Percentiles rank a stretch among this genome's conserved stretches.
These are phyloP conservation scores for Orbilia oligospora DNA, from an alignment of 2,329 filamentous ascomycete species.

Conservation along the genomic window DNA sequence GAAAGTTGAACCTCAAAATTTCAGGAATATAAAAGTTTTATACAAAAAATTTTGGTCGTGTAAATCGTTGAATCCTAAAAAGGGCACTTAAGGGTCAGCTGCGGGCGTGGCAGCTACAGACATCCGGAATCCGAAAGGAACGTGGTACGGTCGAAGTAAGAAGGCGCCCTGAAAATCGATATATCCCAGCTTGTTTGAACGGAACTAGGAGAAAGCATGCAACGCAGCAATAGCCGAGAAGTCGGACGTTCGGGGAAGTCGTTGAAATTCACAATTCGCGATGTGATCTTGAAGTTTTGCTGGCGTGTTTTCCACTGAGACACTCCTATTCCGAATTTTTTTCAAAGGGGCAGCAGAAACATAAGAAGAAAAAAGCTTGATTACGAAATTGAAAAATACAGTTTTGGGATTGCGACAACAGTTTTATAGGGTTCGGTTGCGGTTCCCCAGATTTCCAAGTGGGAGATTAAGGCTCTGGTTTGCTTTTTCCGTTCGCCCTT, in stretches of 20 bases:
- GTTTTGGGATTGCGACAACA: constrained; percentile 45
- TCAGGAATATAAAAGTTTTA: neutral
- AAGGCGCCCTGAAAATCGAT: constrained; percentile 20
- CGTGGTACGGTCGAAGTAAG: constrained; percentile 24
- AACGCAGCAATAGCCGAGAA: constrained; percentile 34
- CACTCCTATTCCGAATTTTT: constrained; percentile 5
- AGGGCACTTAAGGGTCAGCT: neutral
- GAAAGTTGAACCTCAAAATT: neutral
- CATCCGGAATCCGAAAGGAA: constrained; percentile 36
- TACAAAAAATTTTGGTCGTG: neutral
- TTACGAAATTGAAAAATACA: constrained; percentile 17
- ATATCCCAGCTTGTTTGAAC: constrained; percentile 35
- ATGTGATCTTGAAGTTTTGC: neutral
- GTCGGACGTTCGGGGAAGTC: constrained; percentile 14
- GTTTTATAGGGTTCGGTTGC: constrained; percentile 54
- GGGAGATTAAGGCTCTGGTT: constrained; percentile 44
- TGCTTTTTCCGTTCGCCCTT: constrained; percentile 57
- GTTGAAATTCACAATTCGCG: constrained; percentile 13
- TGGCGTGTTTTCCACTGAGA: neutral
- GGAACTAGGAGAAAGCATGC: constrained; percentile 16
- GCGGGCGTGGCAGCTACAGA: constrained; percentile 12
- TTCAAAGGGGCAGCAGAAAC: constrained; percentile 21
- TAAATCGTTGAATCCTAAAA: constrained; percentile 2
- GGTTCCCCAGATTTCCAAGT: constrained; percentile 59
- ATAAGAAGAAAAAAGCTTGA: constrained; percentile 32